Evolutionary conservation across 2,329 filamentous ascomycete genomes (phyloP), one percentile per base, ranked within the genome.

Genomic region (Calcarisporium arbuscula): DNA sequence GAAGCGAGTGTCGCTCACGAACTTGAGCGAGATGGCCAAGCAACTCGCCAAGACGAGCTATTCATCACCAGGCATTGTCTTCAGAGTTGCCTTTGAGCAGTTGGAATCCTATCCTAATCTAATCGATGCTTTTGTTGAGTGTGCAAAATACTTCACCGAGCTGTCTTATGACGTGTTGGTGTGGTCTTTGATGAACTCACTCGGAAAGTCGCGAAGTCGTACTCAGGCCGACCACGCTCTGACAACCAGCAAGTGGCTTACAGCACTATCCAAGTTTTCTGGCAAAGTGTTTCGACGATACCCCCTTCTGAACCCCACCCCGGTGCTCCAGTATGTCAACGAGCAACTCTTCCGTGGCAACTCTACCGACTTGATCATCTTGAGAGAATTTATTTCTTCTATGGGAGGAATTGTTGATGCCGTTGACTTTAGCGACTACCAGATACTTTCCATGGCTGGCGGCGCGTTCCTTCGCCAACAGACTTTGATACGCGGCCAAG

Each of bases 91-190:
- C 6, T 77, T 98, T 38, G 81, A 81, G 42, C 89, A 95, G 57
- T 86, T 95, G 39, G 89, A 98, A 58, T 82, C 84, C 0, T 98
- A 98, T 56, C 85, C 84, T 54, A 98, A 96, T 53, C 73, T 98
- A 41, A 95, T 95, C 37, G 86, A 95, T 42, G 86, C 87, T 5
- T 86, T 98, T 41, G 89, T 96, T 11, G 88, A 95, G 54, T 95
- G 89, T 52, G 88, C 86, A 25, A 82, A 86, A 49, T 95, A 95
- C 56, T 95, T 96, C 48, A 95, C 90, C 2, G 80, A 85, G 35
- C 66, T 98, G 23, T 90, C 86, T 1, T 95, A 95, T 54, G 92
- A 98, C 57, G 85, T 95, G 20, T 69, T 98, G 28, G 85, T 87
- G 4, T 98, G 90, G 88, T 86, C 87, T 15, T 68, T 98, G 28